These are phyloP conservation scores for Cryptococcus sp. DNA, from an alignment of 1,284 basidiomycete genomes.

Conservation along the genomic window DNA sequence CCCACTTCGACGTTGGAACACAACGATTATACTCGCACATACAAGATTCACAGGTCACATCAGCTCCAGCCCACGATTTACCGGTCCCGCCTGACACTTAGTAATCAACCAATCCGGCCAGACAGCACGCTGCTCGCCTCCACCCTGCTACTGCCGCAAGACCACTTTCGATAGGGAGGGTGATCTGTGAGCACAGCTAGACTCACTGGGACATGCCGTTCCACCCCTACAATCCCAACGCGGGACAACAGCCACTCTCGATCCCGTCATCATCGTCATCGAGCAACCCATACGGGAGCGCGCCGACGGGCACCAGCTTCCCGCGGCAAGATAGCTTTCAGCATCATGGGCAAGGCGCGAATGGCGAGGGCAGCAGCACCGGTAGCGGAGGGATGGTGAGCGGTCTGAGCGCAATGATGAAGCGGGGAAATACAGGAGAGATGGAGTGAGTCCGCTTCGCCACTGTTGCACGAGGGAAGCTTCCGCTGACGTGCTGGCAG, in stretches of 20 bases:
- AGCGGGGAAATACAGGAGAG: slow-evolving; percentile 5
- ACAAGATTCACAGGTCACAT: no score
- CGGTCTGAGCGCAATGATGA: slow-evolving; percentile 19
- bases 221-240: slow-evolving; percentile 2
- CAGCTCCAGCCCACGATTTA: no score
- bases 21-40: no score
- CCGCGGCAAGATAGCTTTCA: slow-evolving; percentile 14
- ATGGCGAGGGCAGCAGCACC: slow-evolving; percentile 5
- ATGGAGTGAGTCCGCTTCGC: slow-evolving; percentile 14
- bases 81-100: no score
- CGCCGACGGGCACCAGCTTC: slow-evolving; percentile 12
- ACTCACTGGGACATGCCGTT: slow-evolving; percentile 12
- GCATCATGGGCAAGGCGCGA: slow-evolving; percentile 6
- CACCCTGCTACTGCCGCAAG: no score
- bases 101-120: no score
- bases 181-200: no score
- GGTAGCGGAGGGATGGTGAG: slow-evolving; percentile 12
- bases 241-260: slow-evolving; percentile 18
- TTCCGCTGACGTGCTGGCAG: slow-evolving; percentile 5
- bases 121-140: no score
- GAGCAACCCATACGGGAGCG: slow-evolving; percentile 3
- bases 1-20: no score
- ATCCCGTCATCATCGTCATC: slow-evolving; percentile 13
- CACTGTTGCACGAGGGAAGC: background rate
- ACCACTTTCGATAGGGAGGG: no score